Base-by-base conservation (phyloP, 495 filamentous ascomycete genomes). In the Lentithecium fluviatile region DNA sequence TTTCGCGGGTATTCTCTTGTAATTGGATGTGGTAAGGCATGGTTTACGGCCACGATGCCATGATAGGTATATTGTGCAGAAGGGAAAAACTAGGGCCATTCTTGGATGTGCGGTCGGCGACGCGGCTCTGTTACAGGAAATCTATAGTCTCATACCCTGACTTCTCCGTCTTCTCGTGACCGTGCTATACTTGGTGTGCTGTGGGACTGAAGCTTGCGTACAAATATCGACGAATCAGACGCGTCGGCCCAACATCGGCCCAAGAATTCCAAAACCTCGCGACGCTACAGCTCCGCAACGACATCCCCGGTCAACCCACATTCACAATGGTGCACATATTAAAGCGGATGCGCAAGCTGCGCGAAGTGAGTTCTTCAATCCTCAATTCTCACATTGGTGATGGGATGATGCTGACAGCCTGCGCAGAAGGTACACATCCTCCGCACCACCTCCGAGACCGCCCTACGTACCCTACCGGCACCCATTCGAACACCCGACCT, bases 291-390 rank as follows among this genome's bases (percentile, higher is more conserved):
- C 42, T 52, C 24, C 52, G 56, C 36, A 56, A 36, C 29, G 6
- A 17, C 34, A 25, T 19, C 15, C 23, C 20, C 25, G 20, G 49
- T 36, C 52, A 20, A 62, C 37, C 36, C 52, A 56, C 64, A 58
- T 49, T 73, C 71, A 84, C 76, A 52, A 96, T 94, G 90, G 88
- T 93, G 66, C 86, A 84, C 72, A 73, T 93, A 66, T 76, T 85
- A 71, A 83, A 82, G 73, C 89, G 92, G 52, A 88, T 91, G 84
- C 79, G 85, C 70, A 87, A 84, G 77, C 77, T 96, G 74, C 83
- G 82, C 75, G 77, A 81, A 71, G 90, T 95, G 81, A 78, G 87
- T 40, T 17, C 8, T 34, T 20, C n/a, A 32, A 37, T n/a, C 47
- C 45, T 15, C 37, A 17, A 26, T 40, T 25, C 20, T 21, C 21